These are phyloP conservation scores for Elaeis guineensis DNA, from an alignment of 176 grass and related monocot genomes.

Conservation along the genomic window DNA sequence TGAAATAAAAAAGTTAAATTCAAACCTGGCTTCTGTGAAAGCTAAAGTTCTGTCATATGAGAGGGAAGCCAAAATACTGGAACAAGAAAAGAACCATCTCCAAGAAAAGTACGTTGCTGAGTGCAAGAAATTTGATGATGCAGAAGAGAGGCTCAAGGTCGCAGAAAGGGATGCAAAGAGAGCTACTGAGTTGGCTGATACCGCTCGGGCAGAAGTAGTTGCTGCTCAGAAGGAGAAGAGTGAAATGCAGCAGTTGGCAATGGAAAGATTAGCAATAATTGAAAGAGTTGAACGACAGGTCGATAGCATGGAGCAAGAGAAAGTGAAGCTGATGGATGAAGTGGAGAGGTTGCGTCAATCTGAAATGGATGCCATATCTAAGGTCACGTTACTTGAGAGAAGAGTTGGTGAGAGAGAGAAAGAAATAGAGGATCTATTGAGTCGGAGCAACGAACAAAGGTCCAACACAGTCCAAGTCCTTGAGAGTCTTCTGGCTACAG, in stretches of 20 bases:
- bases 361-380: slow-evolving; percentile 43
- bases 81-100: slow-evolving; percentile 80
- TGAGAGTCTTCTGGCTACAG: slow-evolving; percentile 52
- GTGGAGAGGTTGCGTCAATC: slow-evolving; percentile 44
- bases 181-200: slow-evolving; percentile 43
- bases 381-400: slow-evolving; percentile 49
- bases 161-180: slow-evolving; percentile 58
- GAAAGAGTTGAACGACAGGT: slow-evolving; percentile 53
- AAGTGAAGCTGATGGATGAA: slow-evolving; percentile 39
- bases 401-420: slow-evolving; percentile 52
- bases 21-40: slow-evolving; percentile 49
- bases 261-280: slow-evolving; percentile 54
- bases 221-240: slow-evolving; percentile 45
- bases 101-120: slow-evolving; percentile 56
- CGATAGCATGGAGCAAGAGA: slow-evolving; percentile 50
- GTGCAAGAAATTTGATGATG: slow-evolving; percentile 62
- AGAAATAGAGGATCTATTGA: slow-evolving; percentile 63
- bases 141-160: slow-evolving; percentile 37
- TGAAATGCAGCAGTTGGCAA: slow-evolving; percentile 40
- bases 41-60: slow-evolving; percentile 38
- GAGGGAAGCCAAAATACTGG: slow-evolving; percentile 58
- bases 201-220: slow-evolving; percentile 41
- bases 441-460: slow-evolving; percentile 63
- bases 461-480: slow-evolving; percentile 65
- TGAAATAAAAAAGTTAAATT: slow-evolving; percentile 56